Evolutionary conservation across 768 basidiomycete genomes (phyloP).

Genomic region (Panellus pusillus): DNA sequence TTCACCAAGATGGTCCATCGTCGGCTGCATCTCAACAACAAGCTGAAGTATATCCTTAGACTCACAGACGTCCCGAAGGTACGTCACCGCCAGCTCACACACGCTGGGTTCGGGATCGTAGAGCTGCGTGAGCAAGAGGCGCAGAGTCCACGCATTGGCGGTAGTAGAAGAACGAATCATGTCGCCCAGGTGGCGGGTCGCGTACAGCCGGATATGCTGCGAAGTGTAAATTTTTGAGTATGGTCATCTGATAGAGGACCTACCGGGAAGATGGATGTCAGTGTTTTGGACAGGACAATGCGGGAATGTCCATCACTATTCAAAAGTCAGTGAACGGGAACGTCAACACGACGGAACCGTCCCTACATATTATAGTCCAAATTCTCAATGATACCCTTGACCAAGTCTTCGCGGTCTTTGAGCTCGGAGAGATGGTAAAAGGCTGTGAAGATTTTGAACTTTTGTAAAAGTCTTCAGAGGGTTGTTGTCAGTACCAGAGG

Average conservation of each 20-base stretch:
- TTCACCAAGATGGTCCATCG: slow-evolving; percentile 92
- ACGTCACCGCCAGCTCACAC: slow-evolving; percentile 85
- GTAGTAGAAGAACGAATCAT: slow-evolving; percentile 66
- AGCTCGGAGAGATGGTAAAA: slow-evolving; percentile 96
- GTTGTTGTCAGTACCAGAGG: neutral
- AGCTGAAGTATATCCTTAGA: slow-evolving; percentile 79
- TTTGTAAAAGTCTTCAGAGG: slow-evolving; percentile 75
- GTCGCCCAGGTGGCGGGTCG: slow-evolving; percentile 83
- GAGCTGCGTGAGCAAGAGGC: slow-evolving; percentile 89
- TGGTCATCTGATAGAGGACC: slow-evolving; percentile 3
- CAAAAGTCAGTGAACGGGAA: slow-evolving; percentile 7
- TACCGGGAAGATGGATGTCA: slow-evolving; percentile 92
- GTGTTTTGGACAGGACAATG: slow-evolving; percentile 88
- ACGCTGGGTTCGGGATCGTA: slow-evolving; percentile 93
- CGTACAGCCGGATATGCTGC: slow-evolving; percentile 84
- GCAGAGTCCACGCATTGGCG: slow-evolving; percentile 85
- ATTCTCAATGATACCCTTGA: slow-evolving; percentile 87
- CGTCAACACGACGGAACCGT: neutral
- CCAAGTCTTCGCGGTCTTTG: slow-evolving; percentile 86
- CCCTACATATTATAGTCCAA: slow-evolving; percentile 87
- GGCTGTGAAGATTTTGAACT: slow-evolving; percentile 89
- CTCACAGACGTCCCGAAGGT: slow-evolving; percentile 89
- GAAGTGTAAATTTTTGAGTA: neutral
- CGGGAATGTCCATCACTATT: slow-evolving; percentile 90
- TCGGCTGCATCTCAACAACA: slow-evolving; percentile 93